phyloP scores from a whole-genome alignment of 345 rosid genomes.

The Gossypium thurberi region DNA sequence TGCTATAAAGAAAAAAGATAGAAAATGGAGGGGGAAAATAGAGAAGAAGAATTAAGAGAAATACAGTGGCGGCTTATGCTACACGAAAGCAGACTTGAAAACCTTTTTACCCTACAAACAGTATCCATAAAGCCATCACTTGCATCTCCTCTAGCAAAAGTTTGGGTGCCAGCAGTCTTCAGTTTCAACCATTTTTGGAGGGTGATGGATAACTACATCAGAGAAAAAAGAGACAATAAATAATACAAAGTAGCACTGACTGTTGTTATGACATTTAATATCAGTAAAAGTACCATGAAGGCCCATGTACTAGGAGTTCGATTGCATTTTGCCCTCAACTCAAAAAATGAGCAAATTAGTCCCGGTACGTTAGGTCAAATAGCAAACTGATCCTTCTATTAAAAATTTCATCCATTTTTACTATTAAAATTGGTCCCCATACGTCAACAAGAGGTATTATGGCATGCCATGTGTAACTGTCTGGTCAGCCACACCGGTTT shows the following conservation, averaged over 20 bases:
- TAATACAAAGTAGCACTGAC: background rate
- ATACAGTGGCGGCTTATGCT: conserved; percentile 6
- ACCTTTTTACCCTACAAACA: conserved; percentile 3
- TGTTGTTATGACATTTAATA: background rate
- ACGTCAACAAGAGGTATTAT: too few species aligned
- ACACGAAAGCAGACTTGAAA: conserved; percentile 5
- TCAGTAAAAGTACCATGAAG: too few species aligned
- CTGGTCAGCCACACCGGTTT: too few species aligned
- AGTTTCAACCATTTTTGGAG: conserved; percentile 5
- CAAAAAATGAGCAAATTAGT: too few species aligned
- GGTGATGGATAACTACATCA: conserved; percentile 1
- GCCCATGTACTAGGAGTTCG: too few species aligned
- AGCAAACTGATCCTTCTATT: too few species aligned
- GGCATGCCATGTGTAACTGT: too few species aligned
- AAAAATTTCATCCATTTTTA: too few species aligned
- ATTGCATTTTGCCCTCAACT: too few species aligned
- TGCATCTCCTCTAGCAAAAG: background rate
- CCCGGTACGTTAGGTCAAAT: too few species aligned
- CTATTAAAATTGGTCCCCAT: too few species aligned
- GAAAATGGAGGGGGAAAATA: background rate
- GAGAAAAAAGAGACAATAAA: background rate
- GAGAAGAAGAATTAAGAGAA: background rate
- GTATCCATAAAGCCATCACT: background rate
- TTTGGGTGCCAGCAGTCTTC: conserved; percentile 6
- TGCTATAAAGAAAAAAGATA: conserved; percentile 6